These are phyloP conservation scores for Phytophthora multivora DNA, from an alignment of 352 stramenopile species.

Conservation along the genomic window DNA sequence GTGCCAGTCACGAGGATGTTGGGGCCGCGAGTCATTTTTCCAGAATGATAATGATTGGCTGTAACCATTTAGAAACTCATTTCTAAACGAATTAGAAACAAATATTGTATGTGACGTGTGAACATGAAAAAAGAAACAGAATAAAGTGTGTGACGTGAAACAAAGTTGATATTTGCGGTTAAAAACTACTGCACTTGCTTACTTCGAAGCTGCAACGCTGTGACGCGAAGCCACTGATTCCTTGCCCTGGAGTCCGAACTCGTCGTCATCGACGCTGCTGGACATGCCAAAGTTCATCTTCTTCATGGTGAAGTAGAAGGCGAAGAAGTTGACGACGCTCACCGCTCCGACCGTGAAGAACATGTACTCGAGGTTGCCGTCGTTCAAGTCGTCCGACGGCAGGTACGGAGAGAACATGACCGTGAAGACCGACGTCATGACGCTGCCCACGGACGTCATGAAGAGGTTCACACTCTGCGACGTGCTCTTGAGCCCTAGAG, in stretches of 20 bases:
- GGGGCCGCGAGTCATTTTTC: constrained; percentile 66
- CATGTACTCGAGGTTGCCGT: constrained; percentile 73
- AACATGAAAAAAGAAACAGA: background rate
- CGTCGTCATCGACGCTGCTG: background rate
- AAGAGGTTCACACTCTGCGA: constrained; percentile 64
- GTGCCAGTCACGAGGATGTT: constrained; percentile 99
- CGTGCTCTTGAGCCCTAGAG: constrained; percentile 56
- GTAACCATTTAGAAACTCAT: background rate
- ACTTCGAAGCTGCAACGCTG: constrained; percentile 30
- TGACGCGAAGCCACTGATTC: constrained; percentile 29
- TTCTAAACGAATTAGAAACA: background rate
- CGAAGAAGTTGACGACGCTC: constrained; percentile 57
- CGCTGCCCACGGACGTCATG: constrained; percentile 62
- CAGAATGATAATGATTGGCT: constrained; percentile 21
- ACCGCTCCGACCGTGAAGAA: constrained; percentile 60
- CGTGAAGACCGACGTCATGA: constrained; percentile 66
- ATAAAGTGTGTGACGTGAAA: no score
- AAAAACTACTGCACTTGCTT: background rate
- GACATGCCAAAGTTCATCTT: constrained; percentile 69
- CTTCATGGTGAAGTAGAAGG: constrained; percentile 55
- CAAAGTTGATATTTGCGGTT: no score
- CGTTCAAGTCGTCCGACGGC: constrained; percentile 56
- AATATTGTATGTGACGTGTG: constrained; percentile 6
- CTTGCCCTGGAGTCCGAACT: constrained; percentile 21
- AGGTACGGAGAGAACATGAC: constrained; percentile 70